Evolutionary conservation across 352 stramenopile species (phyloP), one percentile per base, ranked within the genome.

Genomic region (Ophiocytium majus): DNA sequence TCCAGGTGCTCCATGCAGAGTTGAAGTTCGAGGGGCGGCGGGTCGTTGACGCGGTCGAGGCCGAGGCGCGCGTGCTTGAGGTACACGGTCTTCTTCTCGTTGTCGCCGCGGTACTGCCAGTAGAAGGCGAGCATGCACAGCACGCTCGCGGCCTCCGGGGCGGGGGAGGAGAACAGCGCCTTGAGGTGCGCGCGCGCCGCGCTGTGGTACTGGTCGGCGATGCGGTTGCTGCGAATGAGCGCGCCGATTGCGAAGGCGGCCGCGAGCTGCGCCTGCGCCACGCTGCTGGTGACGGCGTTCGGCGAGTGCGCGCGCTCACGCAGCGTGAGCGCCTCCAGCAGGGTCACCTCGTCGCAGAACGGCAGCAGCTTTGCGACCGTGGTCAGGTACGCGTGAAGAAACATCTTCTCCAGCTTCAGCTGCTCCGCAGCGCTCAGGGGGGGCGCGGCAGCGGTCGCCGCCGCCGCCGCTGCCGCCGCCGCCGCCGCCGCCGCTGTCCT

Each of bases 1-100:
- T 88, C 84, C 31, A 88, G 76, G 66, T 88, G 79, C 76, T 88
- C 84, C 37, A 88, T 85, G 81, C 78, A 88, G 9, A 88, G 80
- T 10, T 85, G 37, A 19, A 87, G 80, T 19, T 87, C 64, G 10
- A 80, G 49, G 50, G 79, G 71, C 79, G 80, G 82, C 37, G 76
- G 5, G 35, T 5, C 31, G 49, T 19, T 5, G 5, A 33, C 49
- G 32, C 81, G 78, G 28, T 33, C 43, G 34, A 86, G 50, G 34
- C 83, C 80, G 0, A 66, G 74, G 1, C 80, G 64, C 34, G 84
- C 80, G 33, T 85, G 75, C 0, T 66, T 28, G 19, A 88, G 33
- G 63, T 82, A 88, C n/a, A 81, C 79, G 0, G 32, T 50, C 50
- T 88, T 88, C 19, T 80, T 66, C 23, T 88, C 66, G 33, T 88